Evolutionary conservation across 1,139 yeast genomes (phyloP).

Genomic region (Eremothecium coryli): DNA sequence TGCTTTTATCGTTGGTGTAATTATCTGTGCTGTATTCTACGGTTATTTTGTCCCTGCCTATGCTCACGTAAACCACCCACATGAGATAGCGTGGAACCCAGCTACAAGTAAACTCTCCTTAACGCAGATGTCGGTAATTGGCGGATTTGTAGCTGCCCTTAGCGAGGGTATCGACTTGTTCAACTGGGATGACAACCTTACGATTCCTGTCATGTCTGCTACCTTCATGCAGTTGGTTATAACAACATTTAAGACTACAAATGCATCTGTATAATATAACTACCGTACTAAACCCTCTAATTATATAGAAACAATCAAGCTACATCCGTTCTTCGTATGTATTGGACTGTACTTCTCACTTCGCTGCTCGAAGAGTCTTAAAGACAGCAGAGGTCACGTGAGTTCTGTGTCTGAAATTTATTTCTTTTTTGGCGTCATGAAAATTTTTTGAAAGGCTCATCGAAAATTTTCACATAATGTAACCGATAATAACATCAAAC

Average conservation of each 20-base stretch:
- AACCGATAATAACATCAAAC: too few relatives aligned
- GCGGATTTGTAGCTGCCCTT: constrained; percentile 75
- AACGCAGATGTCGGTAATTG: constrained; percentile 44
- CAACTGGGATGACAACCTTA: constrained; percentile 81
- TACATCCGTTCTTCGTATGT: not conserved
- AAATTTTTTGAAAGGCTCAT: constrained; percentile 23
- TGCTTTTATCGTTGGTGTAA: constrained; percentile 66
- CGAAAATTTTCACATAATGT: constrained; percentile 24
- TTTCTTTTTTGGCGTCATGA: constrained; percentile 12
- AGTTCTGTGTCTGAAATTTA: constrained; percentile 42
- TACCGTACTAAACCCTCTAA: not conserved
- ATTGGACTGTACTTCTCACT: too few relatives aligned
- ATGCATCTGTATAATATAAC: too few relatives aligned
- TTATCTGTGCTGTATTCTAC: constrained; percentile 58
- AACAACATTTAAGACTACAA: constrained; percentile 22
- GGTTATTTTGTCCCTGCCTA: constrained; percentile 61
- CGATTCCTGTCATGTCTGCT: constrained; percentile 83
- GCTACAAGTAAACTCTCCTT: constrained; percentile 49
- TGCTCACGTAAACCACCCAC: constrained; percentile 41
- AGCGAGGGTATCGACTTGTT: constrained; percentile 73
- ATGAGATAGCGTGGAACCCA: constrained; percentile 55
- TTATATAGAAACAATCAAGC: not conserved
- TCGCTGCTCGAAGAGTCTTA: too few relatives aligned
- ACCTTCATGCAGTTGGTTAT: constrained; percentile 46
- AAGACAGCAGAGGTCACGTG: too few relatives aligned